Evolutionary conservation across 257 asterid species (phyloP).

Genomic region (Nicotiana noctiflora): DNA sequence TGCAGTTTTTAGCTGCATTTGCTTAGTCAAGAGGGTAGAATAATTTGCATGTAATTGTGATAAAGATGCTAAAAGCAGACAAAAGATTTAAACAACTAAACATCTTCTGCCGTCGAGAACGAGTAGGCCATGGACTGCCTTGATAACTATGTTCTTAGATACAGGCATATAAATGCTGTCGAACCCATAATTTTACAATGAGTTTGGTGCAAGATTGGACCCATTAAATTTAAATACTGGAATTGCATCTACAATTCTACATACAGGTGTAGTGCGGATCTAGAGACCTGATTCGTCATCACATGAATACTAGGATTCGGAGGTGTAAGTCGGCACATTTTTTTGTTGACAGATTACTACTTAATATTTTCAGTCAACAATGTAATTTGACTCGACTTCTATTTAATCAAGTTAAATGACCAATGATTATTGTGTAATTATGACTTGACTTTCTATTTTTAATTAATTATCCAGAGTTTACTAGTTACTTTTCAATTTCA

Average conservation of each 20-base stretch:
- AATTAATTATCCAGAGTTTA: not conserved
- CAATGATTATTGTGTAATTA: not conserved
- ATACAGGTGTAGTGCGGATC: not conserved
- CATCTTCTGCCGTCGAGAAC: not conserved
- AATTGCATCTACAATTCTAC: too few species aligned
- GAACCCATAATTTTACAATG: too few species aligned
- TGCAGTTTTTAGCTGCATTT: not conserved
- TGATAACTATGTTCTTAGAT: not conserved
- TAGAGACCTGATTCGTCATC: not conserved
- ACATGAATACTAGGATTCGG: not conserved
- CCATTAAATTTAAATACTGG: too few species aligned
- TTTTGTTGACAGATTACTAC: not conserved
- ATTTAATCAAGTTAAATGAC: conserved; percentile 1
- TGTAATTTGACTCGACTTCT: not conserved
- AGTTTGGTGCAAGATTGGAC: too few species aligned
- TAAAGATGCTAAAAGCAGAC: not conserved
- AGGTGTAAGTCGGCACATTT: not conserved
- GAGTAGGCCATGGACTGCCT: not conserved
- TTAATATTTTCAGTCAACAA: not conserved
- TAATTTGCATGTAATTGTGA: not conserved
- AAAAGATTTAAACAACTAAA: not conserved
- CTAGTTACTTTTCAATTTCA: not conserved
- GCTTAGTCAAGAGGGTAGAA: not conserved
- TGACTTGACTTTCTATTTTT: not conserved
- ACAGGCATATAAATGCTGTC: too few species aligned